These are phyloP conservation scores for Chlorophyllum brunneum DNA, from an alignment of 768 basidiomycete genomes.

Conservation along the genomic window DNA sequence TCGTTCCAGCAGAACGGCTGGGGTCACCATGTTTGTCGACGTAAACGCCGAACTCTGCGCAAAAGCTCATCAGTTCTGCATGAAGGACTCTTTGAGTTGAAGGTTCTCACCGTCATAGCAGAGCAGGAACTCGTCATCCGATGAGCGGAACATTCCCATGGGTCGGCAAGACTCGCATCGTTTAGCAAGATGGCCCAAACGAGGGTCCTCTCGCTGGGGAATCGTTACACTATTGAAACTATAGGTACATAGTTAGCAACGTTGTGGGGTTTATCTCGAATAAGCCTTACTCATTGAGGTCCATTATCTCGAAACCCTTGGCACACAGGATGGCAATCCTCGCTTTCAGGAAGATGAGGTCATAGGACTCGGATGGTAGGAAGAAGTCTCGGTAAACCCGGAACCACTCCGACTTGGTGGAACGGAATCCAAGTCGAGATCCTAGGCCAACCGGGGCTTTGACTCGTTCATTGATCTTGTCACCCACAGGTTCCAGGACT, in stretches of 20 bases:
- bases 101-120: slow-evolving; percentile 78
- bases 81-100: neutral
- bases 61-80: neutral
- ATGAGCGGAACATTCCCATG: slow-evolving; percentile 91
- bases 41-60: slow-evolving; percentile 86
- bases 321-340: slow-evolving; percentile 92
- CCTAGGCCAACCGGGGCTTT: slow-evolving; percentile 69
- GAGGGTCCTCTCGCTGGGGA: slow-evolving; percentile 71
- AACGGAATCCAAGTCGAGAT: slow-evolving; percentile 72
- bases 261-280: neutral
- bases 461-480: slow-evolving; percentile 77
- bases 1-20: slow-evolving; percentile 64
- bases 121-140: slow-evolving; percentile 88
- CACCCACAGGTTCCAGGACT: slow-evolving; percentile 94
- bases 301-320: slow-evolving; percentile 97
- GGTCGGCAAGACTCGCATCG: slow-evolving; percentile 86
- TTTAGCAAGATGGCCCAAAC: slow-evolving; percentile 67
- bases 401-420: slow-evolving; percentile 91
- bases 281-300: slow-evolving; percentile 75
- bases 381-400: slow-evolving; percentile 92
- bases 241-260: slow-evolving; percentile 6
- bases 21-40: slow-evolving; percentile 93
- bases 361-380: slow-evolving; percentile 86
- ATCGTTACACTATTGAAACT: slow-evolving; percentile 90
- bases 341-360: slow-evolving; percentile 89